Base-by-base conservation (phyloP, 1,139 yeast genomes). In the Torulaspora globosa region DNA sequence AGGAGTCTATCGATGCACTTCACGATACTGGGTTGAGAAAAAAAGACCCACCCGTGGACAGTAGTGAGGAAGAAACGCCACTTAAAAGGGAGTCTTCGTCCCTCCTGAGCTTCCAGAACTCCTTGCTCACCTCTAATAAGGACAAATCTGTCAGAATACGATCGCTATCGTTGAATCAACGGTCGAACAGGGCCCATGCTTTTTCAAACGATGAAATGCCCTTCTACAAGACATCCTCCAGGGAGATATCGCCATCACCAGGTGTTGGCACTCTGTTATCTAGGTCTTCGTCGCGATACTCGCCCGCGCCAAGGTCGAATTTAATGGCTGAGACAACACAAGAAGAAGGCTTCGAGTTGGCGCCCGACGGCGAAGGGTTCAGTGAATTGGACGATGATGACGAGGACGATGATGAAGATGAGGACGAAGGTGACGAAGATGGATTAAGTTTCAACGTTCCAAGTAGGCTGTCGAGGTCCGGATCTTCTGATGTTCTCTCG, bases 401-500 rank as follows among this genome's bases (percentile, higher is more conserved):
- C 4, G 59, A 53, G 9, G 56, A 55, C 3, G 55, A 53, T 5
- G 58, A 21, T 21, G 23, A 21, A 6, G 23, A 21, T 6, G 55
- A 53, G 6, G 53, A 53, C 10, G 51, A 53, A n/a, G 54, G 52
- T 12, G 59, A 59, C 26, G 66, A 60, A 12, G 65, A 57, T 42
- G 64, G 65, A 1, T 42, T 64, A 12, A 62, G 65, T 41, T 60
- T 64, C 44, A 60, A 57, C 41, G 65, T 61, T 4, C 67, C 67
- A 9, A 60, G 59, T 41, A 49, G 56, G 33, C 44, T 63, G 18
- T 62, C 67, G 1, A 48, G 63, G 24, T 54, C 63, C 6, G 58
- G 56, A 6, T 59, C 67, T 2, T 49, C 51, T 5, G 57, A 58
- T 33, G 42, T 43, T 12, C 16, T 39, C 10, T 36, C 44, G 7